A percentile compares a stretch with the other conserved stretches of the same genome.
phyloP scores from a whole-genome alignment of 306 rosid species.

The Casuarina glauca region DNA sequence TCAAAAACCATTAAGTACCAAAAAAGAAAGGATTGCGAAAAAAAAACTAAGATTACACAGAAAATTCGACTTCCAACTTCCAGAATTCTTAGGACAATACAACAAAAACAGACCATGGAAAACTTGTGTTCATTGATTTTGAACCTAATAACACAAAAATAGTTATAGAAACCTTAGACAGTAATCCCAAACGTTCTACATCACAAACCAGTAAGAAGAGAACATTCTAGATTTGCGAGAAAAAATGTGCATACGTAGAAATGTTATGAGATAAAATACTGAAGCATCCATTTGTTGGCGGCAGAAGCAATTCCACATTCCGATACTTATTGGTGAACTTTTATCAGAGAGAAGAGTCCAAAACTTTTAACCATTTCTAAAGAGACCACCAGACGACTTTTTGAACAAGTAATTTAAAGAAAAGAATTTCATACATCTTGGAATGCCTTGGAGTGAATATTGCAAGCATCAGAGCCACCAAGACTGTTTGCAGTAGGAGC shows the following conservation, averaged over 20 bases:
- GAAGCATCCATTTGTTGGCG: not conserved
- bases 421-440: constrained; percentile 63
- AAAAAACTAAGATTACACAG: not conserved
- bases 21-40: not conserved
- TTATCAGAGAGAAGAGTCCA: not conserved
- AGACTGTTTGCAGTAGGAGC: constrained; percentile 47
- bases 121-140: not conserved
- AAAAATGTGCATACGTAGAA: not conserved
- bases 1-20: not conserved
- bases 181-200: not conserved
- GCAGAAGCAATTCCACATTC: not conserved
- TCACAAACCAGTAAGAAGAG: not conserved
- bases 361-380: not conserved
- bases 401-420: not conserved
- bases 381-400: not conserved
- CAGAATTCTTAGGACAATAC: not conserved
- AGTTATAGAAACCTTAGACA: not conserved
- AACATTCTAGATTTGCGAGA: no score
- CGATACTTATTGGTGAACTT: not conserved
- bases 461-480: constrained; percentile 64
- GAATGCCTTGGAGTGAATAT: constrained; percentile 66
- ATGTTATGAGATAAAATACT: not conserved
- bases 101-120: not conserved
- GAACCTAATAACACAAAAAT: not conserved
- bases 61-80: not conserved